These are phyloP conservation scores for Penicillium palitans DNA, from an alignment of 2,329 filamentous ascomycete genomes.

Conservation along the genomic window DNA sequence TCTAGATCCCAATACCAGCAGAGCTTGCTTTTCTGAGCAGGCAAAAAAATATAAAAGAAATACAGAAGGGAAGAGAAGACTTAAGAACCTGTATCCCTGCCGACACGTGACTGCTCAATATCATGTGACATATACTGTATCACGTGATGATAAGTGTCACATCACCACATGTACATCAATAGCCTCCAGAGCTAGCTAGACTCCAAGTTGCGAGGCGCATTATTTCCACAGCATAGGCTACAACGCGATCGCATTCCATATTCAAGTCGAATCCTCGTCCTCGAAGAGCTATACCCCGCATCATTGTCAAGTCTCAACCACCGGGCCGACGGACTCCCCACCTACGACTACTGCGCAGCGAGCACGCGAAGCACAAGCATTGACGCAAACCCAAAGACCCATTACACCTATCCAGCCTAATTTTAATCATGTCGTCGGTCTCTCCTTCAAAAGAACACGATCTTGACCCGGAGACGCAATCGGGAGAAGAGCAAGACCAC, in stretches of 20 bases:
- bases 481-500: conserved; percentile 86
- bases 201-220: conserved; percentile 19
- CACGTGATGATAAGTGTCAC: conserved; percentile 16
- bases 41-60: neutral
- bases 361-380: conserved; percentile 36
- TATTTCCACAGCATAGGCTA: conserved; percentile 29
- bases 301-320: conserved; percentile 34
- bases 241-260: conserved; percentile 16
- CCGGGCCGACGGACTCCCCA: conserved; percentile 26
- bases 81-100: too few relatives aligned
- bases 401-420: conserved; percentile 38
- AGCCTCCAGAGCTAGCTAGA: conserved; percentile 9
- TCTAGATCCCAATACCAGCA: too few relatives aligned
- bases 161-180: conserved; percentile 18
- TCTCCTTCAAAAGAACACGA: conserved; percentile 86
- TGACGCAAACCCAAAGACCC: conserved; percentile 36
- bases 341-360: conserved; percentile 39
- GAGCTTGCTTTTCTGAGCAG: neutral
- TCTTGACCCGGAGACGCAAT: conserved; percentile 89
- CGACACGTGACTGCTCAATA: neutral
- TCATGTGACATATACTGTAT: neutral
- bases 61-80: neutral
- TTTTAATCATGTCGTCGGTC: conserved; percentile 84
- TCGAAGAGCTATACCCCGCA: conserved; percentile 26
- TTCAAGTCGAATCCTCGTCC: conserved; percentile 13